Percentiles rank a stretch among this genome's conserved stretches.
Conservation (phyloP, 768 basidiomycete genomes). For the Lepiota venenata region DNA sequence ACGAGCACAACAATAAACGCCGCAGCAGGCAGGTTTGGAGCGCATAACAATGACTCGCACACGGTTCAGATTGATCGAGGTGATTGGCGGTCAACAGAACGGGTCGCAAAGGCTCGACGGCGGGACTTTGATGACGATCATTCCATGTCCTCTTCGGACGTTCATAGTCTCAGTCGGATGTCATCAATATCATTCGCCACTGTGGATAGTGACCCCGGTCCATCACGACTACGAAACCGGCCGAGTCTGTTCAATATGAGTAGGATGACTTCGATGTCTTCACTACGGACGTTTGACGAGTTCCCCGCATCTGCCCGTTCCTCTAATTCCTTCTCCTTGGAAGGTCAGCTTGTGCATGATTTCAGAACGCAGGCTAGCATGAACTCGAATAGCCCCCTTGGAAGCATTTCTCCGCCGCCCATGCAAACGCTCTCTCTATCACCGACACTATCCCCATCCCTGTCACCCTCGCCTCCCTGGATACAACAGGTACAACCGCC, state of each 20-base stretch:
- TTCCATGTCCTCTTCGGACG: constrained; percentile 87
- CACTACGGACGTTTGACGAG: constrained; percentile 71
- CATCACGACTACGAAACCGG: constrained; percentile 59
- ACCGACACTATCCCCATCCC: constrained; percentile 51
- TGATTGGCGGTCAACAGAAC: constrained; percentile 57
- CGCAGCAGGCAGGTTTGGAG: constrained; percentile 54
- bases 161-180: constrained; percentile 70
- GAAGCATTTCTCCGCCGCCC: constrained; percentile 72
- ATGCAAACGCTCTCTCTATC: constrained; percentile 73
- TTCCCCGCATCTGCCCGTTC: constrained; percentile 71
- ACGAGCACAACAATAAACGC: constrained; percentile 53
- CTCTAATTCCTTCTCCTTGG: constrained; percentile 76
- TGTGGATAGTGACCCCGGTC: constrained; percentile 85
- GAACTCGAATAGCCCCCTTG: constrained; percentile 60
- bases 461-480: constrained; percentile 52
- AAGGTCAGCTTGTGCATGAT: constrained; percentile 72
- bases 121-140: constrained; percentile 88
- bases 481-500: constrained; percentile 39
- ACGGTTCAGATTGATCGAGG: constrained; percentile 29
- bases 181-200: constrained; percentile 81
- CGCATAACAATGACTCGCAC: constrained; percentile 21
- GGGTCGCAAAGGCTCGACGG: constrained; percentile 72
- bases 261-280: constrained; percentile 75
- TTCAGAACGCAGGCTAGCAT: constrained; percentile 71
- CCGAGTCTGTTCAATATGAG: constrained; percentile 64